phyloP scores from a whole-genome alignment of 192 early-diverging fungal species.

The Backusella circina region DNA sequence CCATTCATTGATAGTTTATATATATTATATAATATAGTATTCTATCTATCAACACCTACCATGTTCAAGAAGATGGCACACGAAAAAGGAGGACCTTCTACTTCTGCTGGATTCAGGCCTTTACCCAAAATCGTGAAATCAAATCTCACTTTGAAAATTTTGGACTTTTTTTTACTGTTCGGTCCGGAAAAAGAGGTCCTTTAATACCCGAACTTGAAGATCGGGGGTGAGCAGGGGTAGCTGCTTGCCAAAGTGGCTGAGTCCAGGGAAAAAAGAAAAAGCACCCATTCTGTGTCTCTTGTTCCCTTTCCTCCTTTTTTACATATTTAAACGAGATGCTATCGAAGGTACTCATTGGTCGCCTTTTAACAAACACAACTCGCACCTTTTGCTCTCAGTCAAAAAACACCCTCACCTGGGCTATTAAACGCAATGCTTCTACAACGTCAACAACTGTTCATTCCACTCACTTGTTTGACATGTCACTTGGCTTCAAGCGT shows the following conservation, averaged over 20 bases:
- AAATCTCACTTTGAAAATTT: conserved; percentile 1
- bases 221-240: conserved; percentile 1
- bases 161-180: not conserved
- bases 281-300: not conserved
- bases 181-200: not conserved
- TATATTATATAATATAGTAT: not conserved
- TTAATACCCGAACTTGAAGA: not conserved
- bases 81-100: conserved; percentile 21
- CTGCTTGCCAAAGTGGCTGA: not conserved
- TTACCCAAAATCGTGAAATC: not conserved
- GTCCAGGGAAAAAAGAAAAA: not conserved
- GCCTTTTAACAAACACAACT: not conserved
- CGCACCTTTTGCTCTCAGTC: not conserved
- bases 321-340: not conserved
- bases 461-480: not conserved
- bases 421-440: conserved; percentile 4
- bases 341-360: not conserved
- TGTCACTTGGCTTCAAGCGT: conserved; percentile 4
- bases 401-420: not conserved
- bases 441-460: not conserved
- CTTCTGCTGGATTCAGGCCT: not conserved
- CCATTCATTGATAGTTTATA: not conserved
- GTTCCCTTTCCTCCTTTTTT: not conserved
- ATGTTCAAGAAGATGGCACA: conserved; percentile 16
- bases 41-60: conserved; percentile 3